A percentile compares a stretch with the other conserved stretches of the same genome.
Conservation (phyloP, 2,329 filamentous ascomycete species). For the Penicillium sp. region DNA sequence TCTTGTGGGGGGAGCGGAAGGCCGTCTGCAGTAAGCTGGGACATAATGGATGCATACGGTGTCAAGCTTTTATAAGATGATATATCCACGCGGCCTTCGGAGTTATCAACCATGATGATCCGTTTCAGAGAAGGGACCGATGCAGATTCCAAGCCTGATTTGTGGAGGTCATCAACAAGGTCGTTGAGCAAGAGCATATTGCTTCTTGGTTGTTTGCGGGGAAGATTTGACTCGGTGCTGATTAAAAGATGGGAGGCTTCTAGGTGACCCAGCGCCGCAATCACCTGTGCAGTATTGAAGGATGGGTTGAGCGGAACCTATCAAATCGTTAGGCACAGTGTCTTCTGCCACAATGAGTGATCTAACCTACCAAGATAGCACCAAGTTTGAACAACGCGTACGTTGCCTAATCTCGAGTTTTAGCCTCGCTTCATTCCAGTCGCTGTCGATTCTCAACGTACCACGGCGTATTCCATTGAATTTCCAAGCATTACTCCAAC, state of each 20-base stretch:
- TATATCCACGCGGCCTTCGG: constrained; percentile 53
- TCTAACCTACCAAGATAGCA: constrained; percentile 67
- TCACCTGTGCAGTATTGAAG: constrained; percentile 78
- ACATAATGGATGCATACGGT: constrained; percentile 49
- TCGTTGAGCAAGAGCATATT: constrained; percentile 59
- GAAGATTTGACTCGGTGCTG: constrained; percentile 81
- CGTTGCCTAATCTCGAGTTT: constrained; percentile 48
- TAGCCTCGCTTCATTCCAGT: constrained; percentile 3
- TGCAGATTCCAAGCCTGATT: constrained; percentile 51
- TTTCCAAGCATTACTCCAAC: constrained; percentile 88
- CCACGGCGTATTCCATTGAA: constrained; percentile 74
- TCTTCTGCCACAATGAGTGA: not conserved
- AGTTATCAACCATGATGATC: constrained; percentile 79
- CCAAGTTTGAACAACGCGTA: constrained; percentile 94
- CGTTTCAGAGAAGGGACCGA: constrained; percentile 67
- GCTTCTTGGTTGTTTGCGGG: constrained; percentile 60
- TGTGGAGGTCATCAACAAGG: constrained; percentile 51
- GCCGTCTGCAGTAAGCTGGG: constrained; percentile 43
- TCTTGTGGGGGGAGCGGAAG: constrained; percentile 46
- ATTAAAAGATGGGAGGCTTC: constrained; percentile 73
- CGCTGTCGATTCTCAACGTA: constrained; percentile 40
- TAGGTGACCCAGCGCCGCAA: constrained; percentile 74
- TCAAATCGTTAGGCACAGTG: not conserved
- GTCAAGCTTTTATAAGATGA: constrained; percentile 45
- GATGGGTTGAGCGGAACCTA: constrained; percentile 85